Base-by-base conservation (phyloP, 164 flowering plant species). In the Aristolochia californica region DNA sequence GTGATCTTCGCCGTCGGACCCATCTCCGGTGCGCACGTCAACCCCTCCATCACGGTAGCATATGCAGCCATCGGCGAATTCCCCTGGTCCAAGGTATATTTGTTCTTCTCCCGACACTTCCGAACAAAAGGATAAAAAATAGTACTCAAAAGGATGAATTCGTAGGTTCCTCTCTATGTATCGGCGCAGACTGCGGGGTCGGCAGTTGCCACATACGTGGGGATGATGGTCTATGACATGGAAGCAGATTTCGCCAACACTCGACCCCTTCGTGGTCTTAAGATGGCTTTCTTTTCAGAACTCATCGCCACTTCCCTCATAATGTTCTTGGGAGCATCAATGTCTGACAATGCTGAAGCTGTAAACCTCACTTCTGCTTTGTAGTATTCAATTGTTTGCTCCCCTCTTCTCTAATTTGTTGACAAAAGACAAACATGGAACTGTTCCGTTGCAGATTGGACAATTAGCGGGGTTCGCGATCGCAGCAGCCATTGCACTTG, bases 21-120 rank as follows among this genome's bases (percentile, higher is more conserved):
- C n/a, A 86, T 88, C 56, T 91, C 97, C 1, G 91, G 88, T 26
- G 93, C 89, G 2, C 96, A 88, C 67, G 76, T 83, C 28, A 88
- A 91, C 59, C 97, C 97, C 18, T 78, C 96, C 10, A 68, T 85
- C 56, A 85, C 94, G 0, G 47, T 88, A 0, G 83, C 91, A 27
- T 81, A 77, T 47, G 95, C 96, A 13, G 51, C 66, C 21, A 66
- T 70, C 38, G 86, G 90, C 30, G 74, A 73, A 11, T 81, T 84
- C 56, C 88, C 91, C 17, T 85, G 91, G 94, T 63, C 67, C 55
- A 73, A 61, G 88, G 97, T 88, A 62, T 5, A 10, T 60, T 17
- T 14, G 45, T 20, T 44, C 13, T 9, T 28, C 13, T 5, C 5
- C 38, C 10, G 7, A 2, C 34, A n/a, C 45, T 26, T 22, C 20